Evolutionary conservation across 306 rosid genomes (phyloP), one percentile per base, ranked within the genome.

Genomic region (Comarum palustre): DNA sequence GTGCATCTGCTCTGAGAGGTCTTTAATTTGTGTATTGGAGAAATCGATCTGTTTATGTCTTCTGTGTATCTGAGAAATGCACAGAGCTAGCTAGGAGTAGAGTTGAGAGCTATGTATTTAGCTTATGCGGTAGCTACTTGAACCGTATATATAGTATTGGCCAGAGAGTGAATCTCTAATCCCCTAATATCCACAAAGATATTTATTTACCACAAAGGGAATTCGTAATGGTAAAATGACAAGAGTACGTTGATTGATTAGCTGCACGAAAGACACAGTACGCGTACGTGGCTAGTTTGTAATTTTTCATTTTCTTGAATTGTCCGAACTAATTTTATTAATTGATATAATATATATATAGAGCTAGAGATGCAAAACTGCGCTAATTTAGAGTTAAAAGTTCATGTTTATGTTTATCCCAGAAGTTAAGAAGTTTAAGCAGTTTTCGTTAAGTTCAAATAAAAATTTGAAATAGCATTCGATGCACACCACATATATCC

Each of bases 121-220:
- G 64, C 74, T 72, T 46, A 13, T 83, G 68, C 71, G 80, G 58
- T 58, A 51, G 80, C 61, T 60, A 38, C 79, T 74, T 41, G 66
- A 79, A 60, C 60, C 69, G 48, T 79, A 81, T 86, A 73, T 84
- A 85, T 79, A 86, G 66, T 32, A 32, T 24, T 16, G 39, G 24
- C 65, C 20, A 1, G 46, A 77, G 80, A 50, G 66, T 65, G 24
- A 75, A 31, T 27, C 42, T 20, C 22, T 29, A 16, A 60, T 57
- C 65, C 5, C 62, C 75, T 22, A 12, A 24, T 24, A 57, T 58
- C 72, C 72, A 57, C 34, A 61, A 42, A 51, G 25, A 75, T 14
- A 75, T 75, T 52, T 86, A 66, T 70, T 66, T 5, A 2, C 24
- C 42, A 7, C 24, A 59, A 73, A 66, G 22, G 9, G 69, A 73